Base-by-base conservation (phyloP, 768 basidiomycete genomes). In the Trichaptum fuscoviolaceum region DNA sequence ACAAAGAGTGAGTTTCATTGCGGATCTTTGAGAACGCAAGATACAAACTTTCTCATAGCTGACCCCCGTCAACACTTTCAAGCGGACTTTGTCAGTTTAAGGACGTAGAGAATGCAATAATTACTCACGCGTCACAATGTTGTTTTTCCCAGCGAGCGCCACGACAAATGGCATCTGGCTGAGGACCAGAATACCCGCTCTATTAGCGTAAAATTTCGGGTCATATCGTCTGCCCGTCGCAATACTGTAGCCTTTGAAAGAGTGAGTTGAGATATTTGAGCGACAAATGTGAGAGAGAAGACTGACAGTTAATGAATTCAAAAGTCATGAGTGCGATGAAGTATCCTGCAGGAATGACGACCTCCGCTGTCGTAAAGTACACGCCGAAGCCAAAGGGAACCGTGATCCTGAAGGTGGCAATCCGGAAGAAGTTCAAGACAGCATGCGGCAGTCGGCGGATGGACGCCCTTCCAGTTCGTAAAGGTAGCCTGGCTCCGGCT, bases 101-200 rank as follows among this genome's bases (percentile, higher is more conserved):
- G 30, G 30, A 24, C 25, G n/a, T 15, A 66, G 36, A 27, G 23
- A 58, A 15, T 20, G 17, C 9, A 18, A 9, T 30, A 35, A 20
- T 57, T n/a, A 73, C 78, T 5, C 59, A 79, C 80, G 57, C 6
- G 80, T 77, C 25, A 85, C 75, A 30, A 80, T 9, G 59, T 85
- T 85, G 71, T 85, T 82, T 74, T 85, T 85, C 18, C 79, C 81
- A 0, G 81, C 82, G 1, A 85, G 76, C 5, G 75, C 81, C 0
- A 82, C 76, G 65, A 84, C 76, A 2, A 84, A 70, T 1, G 81
- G 79, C 4, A 81, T 68, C 69, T 84, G 81, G 24, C 71, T 73
- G 1, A 74, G 72, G 0, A 78, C 79, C 23, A 81, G 63, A 1
- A 70, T 30, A 0, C 70, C 77, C 2, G 75, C 74, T 23, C 77